phyloP scores from a whole-genome alignment of 179 eudicot genomes.

The Silene vulgaris region DNA sequence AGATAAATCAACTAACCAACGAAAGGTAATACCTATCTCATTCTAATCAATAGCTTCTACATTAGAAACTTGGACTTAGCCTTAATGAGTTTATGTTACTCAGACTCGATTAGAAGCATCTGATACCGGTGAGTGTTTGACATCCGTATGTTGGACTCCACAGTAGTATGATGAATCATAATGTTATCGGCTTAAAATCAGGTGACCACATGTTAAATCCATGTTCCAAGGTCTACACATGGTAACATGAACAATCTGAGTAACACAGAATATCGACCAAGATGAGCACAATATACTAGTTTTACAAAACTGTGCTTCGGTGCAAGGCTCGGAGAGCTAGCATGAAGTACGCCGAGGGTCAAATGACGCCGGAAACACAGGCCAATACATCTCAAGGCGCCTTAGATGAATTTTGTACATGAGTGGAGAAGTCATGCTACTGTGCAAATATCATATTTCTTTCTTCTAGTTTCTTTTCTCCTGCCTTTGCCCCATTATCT shows the following conservation, averaged over 20 bases:
- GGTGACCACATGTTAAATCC: background rate
- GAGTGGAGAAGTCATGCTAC: background rate
- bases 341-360: background rate
- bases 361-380: background rate
- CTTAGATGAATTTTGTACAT: background rate
- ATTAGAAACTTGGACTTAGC: background rate
- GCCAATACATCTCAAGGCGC: background rate
- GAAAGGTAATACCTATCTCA: constrained; percentile 2
- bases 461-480: background rate
- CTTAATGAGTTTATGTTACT: background rate
- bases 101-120: background rate
- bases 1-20: background rate
- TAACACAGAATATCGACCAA: background rate
- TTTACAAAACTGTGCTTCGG: background rate
- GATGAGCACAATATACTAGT: background rate
- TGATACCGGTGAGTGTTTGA: background rate
- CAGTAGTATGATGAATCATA: background rate
- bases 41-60: constrained; percentile 10
- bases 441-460: background rate
- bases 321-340: background rate
- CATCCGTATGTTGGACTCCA: background rate
- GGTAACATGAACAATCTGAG: background rate
- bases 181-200: background rate
- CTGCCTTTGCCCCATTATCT: background rate
- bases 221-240: background rate